phyloP scores from a whole-genome alignment of 371 early-diverging fungal genomes.

The Chytridiales sp. region DNA sequence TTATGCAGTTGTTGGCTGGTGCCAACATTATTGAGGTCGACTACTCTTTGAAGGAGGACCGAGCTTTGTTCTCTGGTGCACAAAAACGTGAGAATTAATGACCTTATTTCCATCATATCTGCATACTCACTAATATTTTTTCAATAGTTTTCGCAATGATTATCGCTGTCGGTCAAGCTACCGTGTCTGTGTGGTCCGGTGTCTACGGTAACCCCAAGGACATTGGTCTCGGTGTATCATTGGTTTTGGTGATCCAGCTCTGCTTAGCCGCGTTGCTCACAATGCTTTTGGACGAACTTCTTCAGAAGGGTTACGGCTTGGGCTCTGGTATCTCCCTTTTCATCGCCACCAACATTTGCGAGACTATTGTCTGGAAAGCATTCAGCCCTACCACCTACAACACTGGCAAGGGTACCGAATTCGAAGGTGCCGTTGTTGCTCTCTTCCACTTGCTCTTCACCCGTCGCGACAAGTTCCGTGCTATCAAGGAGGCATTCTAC shows the following conservation, averaged over 20 bases:
- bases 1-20: constrained; percentile 98
- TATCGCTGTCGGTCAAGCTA: constrained; percentile 97
- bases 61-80: constrained; percentile 96
- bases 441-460: constrained; percentile 94
- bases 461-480: constrained; percentile 96
- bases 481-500: constrained; percentile 98
- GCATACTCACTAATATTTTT: constrained; percentile 1
- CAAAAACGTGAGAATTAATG: constrained; percentile 86
- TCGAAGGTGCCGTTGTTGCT: constrained; percentile 97
- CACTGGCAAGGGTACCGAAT: constrained; percentile 98
- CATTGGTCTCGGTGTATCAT: constrained; percentile 91
- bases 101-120: neutral
- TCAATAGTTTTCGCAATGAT: constrained; percentile 49
- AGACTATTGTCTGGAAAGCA: constrained; percentile 99
- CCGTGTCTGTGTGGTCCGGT: constrained; percentile 97
- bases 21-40: constrained; percentile 98
- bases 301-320: constrained; percentile 99
- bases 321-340: constrained; percentile 99
- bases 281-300: constrained; percentile 98
- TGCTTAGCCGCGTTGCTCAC: constrained; percentile 96
- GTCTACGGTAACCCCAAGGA: constrained; percentile 96
- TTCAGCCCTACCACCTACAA: constrained; percentile 96
- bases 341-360: constrained; percentile 99
- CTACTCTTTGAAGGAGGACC: constrained; percentile 97
- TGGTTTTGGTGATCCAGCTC: constrained; percentile 94